phyloP scores from a whole-genome alignment of 257 asterid species.

The Leptodermis oblonga region DNA sequence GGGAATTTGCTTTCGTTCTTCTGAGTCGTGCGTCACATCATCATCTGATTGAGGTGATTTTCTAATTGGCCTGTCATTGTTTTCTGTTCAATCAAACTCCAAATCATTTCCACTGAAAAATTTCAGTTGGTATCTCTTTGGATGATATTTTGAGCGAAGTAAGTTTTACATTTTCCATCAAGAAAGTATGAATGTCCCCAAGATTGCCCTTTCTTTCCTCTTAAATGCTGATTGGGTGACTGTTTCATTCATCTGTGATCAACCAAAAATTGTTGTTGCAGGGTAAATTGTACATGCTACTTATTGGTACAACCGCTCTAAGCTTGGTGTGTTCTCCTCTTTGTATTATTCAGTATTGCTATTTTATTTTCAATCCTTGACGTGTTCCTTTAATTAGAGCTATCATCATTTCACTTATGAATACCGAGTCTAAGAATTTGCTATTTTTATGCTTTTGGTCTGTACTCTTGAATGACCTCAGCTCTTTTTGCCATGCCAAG shows the following conservation, averaged over 20 bases:
- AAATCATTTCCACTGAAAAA: not conserved
- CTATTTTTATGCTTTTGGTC: not conserved
- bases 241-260: slow-evolving; percentile 16
- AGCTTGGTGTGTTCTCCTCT: slow-evolving; percentile 56
- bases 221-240: slow-evolving; percentile 5
- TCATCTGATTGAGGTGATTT: slow-evolving; percentile 65
- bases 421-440: not conserved
- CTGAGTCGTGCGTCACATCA: slow-evolving; percentile 77
- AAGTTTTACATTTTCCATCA: not conserved
- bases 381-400: slow-evolving; percentile 6
- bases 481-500: not conserved
- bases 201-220: not conserved
- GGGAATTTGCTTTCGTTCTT: slow-evolving; percentile 88
- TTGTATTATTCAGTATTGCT: slow-evolving; percentile 10
- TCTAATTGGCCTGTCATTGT: not conserved
- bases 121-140: not conserved
- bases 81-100: not conserved
- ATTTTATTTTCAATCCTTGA: slow-evolving; percentile 5
- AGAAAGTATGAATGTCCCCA: not conserved
- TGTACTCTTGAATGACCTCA: not conserved
- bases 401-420: not conserved
- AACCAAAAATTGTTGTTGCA: slow-evolving; percentile 31
- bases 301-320: slow-evolving; percentile 83
- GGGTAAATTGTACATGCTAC: slow-evolving; percentile 75
- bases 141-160: slow-evolving; percentile 12